Base-by-base conservation (phyloP, 2,329 filamentous ascomycete species). In the Neofusicoccum ribis region DNA sequence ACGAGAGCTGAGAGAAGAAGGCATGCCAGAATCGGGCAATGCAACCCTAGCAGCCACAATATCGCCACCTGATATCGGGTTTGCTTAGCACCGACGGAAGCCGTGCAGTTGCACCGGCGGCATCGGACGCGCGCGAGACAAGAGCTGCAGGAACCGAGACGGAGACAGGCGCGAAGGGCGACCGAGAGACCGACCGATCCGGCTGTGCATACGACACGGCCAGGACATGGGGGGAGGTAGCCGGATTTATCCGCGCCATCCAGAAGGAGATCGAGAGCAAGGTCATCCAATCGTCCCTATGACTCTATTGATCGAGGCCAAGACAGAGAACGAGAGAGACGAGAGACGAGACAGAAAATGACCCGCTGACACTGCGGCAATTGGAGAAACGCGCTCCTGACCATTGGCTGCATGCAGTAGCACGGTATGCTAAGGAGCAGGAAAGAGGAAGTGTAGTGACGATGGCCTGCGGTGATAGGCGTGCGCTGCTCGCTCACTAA, bases 101-200 rank as follows among this genome's bases (percentile, higher is more conserved):
- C 23, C 23, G 23, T 23, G 23, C 23, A 23, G 23, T 3, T 23
- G 23, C 23, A 23, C 23, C 23, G 23, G 23, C 23, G 23, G 23
- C 23, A 23, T 23, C 23, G 23, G n/a, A 14, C 4, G 47, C 27
- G 27, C 27, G 27, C 23, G 15, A 51, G 27, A 15, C 43, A 37
- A 27, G 37, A 37, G 56, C 56, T 60, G 56, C 43, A 60, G 56
- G 56, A 60, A 60, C 56, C 56, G 43, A 60, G 56, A 60, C 56
- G 43, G 56, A 12, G 41, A 31, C 27, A 31, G 6, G 54, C 43
- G 43, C 56, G 6, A 31, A 31, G 27, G 27, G 41, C 54, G 41
- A 34, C 54, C 41, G 54, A n/a, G 11, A 31, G 27, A 31, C 52
- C 36, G 37, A 20, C 52, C 27, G 27, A 31, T 17, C 14, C 43